Conservation (phyloP, 148 eudicot species). For the Pouteria glomerata region DNA sequence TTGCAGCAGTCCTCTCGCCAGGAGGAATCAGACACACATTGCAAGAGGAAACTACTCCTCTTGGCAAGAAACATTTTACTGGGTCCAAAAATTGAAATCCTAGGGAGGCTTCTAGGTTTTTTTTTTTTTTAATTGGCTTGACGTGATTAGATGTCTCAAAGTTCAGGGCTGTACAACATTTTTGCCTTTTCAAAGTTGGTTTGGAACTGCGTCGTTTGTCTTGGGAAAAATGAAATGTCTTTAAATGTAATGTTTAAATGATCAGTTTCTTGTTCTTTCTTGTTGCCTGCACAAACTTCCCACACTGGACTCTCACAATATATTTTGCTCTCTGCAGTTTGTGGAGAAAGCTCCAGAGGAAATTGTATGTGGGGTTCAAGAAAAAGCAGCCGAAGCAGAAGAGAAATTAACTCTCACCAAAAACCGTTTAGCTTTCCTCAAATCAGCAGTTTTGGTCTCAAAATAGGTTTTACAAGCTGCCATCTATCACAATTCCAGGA, state of each 20-base stretch:
- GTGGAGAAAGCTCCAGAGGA: slow-evolving; percentile 89
- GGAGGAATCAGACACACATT: not conserved
- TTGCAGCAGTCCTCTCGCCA: not conserved
- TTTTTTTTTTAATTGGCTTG: not conserved
- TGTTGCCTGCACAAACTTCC: not conserved
- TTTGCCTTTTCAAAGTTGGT: not conserved
- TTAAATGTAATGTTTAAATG: not conserved
- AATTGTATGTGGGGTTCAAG: slow-evolving; percentile 61
- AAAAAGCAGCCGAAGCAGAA: slow-evolving; percentile 78
- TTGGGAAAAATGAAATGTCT: not conserved
- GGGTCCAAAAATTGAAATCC: not conserved
- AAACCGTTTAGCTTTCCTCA: slow-evolving; percentile 72
- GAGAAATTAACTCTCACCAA: slow-evolving; percentile 77
- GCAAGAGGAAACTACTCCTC: slow-evolving; percentile 5
- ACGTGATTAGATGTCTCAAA: not conserved
- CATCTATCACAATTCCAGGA: not conserved
- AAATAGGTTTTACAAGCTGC: slow-evolving; percentile 14
- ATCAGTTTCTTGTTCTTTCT: not conserved
- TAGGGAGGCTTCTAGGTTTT: not conserved
- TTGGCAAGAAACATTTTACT: not conserved
- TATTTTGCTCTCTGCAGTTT: slow-evolving; percentile 45
- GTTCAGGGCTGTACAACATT: not conserved
- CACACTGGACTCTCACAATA: slow-evolving; percentile 3
- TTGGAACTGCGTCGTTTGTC: not conserved
- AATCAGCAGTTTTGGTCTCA: slow-evolving; percentile 55